Percentiles rank a stretch among this genome's conserved stretches.
These are phyloP conservation scores for Ustilago curta DNA, from an alignment of 1,284 basidiomycete species.

Conservation along the genomic window DNA sequence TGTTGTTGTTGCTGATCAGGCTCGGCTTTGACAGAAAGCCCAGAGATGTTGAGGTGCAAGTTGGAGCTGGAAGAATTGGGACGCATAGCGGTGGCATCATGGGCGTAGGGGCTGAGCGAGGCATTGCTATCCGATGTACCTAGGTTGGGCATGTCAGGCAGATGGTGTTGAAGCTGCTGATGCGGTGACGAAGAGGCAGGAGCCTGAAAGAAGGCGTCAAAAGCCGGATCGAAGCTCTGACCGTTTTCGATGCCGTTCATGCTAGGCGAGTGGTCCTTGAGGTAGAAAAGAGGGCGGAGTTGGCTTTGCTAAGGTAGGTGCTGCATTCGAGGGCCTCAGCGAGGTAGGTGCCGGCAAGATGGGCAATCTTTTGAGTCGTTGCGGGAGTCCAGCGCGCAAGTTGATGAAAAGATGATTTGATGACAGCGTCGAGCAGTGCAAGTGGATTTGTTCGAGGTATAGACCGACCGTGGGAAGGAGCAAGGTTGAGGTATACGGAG, in stretches of 20 bases:
- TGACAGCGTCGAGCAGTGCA: background rate
- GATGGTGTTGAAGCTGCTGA: constrained; percentile 17
- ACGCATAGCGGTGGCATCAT: constrained; percentile 21
- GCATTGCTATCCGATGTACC: constrained; percentile 19
- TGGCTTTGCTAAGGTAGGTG: background rate
- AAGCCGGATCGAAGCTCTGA: constrained; percentile 45
- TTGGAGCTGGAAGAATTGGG: constrained; percentile 40
- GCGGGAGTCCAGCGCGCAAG: no score
- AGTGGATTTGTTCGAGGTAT: background rate
- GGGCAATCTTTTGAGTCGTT: background rate
- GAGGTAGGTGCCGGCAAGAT: background rate
- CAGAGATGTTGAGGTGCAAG: constrained; percentile 50
- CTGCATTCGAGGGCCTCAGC: constrained; percentile 4
- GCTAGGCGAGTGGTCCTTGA: background rate
- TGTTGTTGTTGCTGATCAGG: constrained; percentile 17
- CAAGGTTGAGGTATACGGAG: background rate
- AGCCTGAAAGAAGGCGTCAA: constrained; percentile 48
- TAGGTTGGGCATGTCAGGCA: constrained; percentile 11
- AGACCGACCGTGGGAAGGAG: background rate
- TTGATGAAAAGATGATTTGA: background rate
- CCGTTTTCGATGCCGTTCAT: constrained; percentile 54
- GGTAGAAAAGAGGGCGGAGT: background rate
- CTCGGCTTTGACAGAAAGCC: constrained; percentile 42
- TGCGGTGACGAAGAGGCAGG: constrained; percentile 28
- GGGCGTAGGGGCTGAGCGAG: constrained; percentile 17